A percentile compares a stretch with the other conserved stretches of the same genome.
These are phyloP conservation scores for Clonostachys chloroleuca DNA, from an alignment of 2,329 filamentous ascomycete species.

Conservation along the genomic window DNA sequence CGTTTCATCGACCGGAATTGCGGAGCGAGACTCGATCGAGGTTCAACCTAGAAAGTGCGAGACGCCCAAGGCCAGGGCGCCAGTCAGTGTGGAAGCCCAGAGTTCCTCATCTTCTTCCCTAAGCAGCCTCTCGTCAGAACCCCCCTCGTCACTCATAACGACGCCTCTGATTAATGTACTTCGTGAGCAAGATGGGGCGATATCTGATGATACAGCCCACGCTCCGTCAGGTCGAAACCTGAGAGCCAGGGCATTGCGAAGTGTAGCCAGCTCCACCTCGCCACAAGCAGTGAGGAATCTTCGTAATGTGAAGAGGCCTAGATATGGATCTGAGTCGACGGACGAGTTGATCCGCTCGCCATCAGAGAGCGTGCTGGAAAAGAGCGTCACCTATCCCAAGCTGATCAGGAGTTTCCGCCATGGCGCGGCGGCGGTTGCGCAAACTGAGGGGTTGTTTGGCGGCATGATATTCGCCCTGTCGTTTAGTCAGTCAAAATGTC, in stretches of 20 bases:
- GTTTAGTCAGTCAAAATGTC: constrained; percentile 43
- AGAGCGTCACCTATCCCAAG: constrained; percentile 23
- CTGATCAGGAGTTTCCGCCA: constrained; percentile 16
- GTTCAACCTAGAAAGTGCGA: neutral
- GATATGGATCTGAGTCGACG: constrained; percentile 35
- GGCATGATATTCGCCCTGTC: constrained; percentile 88
- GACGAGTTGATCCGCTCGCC: constrained; percentile 42
- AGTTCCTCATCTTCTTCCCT: neutral
- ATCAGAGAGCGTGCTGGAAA: constrained; percentile 26
- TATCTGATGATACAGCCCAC: neutral
- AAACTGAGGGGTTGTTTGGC: constrained; percentile 50
- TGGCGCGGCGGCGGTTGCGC: constrained; percentile 16
- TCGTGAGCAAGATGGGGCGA: neutral
- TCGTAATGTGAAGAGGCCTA: constrained; percentile 6
- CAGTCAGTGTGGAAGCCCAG: neutral
- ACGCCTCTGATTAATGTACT: neutral
- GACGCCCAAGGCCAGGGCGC: neutral
- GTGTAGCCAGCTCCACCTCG: constrained; percentile 14
- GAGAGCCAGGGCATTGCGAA: constrained; percentile 3
- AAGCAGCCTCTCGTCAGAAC: neutral
- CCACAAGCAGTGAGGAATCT: constrained; percentile 10
- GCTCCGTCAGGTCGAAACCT: too few species aligned
- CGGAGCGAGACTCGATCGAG: too few species aligned
- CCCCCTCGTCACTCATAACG: neutral
- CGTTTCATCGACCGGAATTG: too few species aligned